Base-by-base conservation (phyloP, 768 basidiomycete genomes). In the Podaxis sp. region DNA sequence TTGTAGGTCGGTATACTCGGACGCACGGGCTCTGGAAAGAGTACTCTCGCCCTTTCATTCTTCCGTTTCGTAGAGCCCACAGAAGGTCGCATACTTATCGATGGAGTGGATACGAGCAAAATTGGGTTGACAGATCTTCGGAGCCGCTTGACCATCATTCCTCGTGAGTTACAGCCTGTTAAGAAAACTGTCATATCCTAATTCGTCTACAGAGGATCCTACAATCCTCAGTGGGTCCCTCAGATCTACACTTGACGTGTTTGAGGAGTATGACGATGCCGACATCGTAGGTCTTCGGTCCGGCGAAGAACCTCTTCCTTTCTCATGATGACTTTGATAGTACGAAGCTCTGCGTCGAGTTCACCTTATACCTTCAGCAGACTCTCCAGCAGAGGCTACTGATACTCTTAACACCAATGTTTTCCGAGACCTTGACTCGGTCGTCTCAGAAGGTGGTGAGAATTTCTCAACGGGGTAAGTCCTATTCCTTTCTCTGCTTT, bases 21-120 rank as follows among this genome's bases (percentile, higher is more conserved):
- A 48, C 77, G 88, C 61, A 90, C 88, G 0, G 87, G 86, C 16
- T 86, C 85, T 6, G 90, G 91, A 36, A 93, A 93, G 75, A 89
- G 88, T 65, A 92, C 91, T 1, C 77, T 91, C 11, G 91, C 91
- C 0, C 76, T 94, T 11, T 89, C 89, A 6, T 90, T 94, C 75
- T 93, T 95, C 84, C 83, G 54, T 87, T 91, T 72, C 44, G 91
- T 95, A n/a, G 92, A 95, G 68, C 86, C 93, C 1, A 85, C 84
- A 0, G 79, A 87, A 65, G 93, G 93, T 5, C 77, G 77, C 5
- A 93, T 94, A 56, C 47, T 84, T 3, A 78, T 95, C 38, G 93
- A 94, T 68, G 89, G 79, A n/a, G 51, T 91, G 10, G 89, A 95
- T 65, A 93, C 93, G 61, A 79, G 91, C 28, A 78, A 80, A 57